Percentiles rank a stretch among this genome's conserved stretches.
Evolutionary conservation across 1,139 yeast genomes (phyloP).

Genomic region (Zygotorulaspora mrakii): DNA sequence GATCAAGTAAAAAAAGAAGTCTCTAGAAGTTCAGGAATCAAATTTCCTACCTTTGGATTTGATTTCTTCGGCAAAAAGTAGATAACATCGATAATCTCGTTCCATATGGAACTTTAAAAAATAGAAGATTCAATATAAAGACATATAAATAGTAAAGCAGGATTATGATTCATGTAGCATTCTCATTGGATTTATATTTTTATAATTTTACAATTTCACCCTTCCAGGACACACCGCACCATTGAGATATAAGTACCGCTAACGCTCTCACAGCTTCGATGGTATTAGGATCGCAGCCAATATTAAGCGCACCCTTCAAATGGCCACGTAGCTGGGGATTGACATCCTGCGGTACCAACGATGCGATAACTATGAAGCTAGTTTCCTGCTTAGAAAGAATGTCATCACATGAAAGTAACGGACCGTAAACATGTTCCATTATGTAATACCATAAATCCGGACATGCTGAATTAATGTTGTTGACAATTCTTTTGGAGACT

Average conservation of each 20-base stretch:
- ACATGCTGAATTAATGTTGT: slow-evolving; percentile 68
- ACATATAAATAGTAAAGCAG: no score
- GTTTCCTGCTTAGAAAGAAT: slow-evolving; percentile 68
- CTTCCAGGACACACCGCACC: slow-evolving; percentile 74
- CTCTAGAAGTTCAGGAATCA: slow-evolving; percentile 12
- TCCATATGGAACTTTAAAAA: no score
- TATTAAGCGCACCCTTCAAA: slow-evolving; percentile 75
- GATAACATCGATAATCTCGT: no score
- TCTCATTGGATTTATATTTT: no score
- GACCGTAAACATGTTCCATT: slow-evolving; percentile 70
- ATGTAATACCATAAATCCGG: slow-evolving; percentile 82
- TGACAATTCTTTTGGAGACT: slow-evolving; percentile 60
- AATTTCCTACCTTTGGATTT: slow-evolving; percentile 22
- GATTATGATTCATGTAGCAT: background rate
- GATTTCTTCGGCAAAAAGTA: slow-evolving; percentile 25
- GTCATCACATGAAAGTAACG: slow-evolving; percentile 65
- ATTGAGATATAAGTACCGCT: slow-evolving; percentile 62
- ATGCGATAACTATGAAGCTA: slow-evolving; percentile 70
- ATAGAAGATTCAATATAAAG: no score
- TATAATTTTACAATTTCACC: slow-evolving; percentile 31
- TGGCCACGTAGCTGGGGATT: slow-evolving; percentile 92
- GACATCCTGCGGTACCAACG: slow-evolving; percentile 90
- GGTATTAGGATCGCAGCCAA: slow-evolving; percentile 68
- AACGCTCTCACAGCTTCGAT: slow-evolving; percentile 56
- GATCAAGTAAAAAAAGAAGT: slow-evolving; percentile 8